Conservation (phyloP, 176 grass and related monocot genomes). For the Echinochloa phyllopogon region DNA sequence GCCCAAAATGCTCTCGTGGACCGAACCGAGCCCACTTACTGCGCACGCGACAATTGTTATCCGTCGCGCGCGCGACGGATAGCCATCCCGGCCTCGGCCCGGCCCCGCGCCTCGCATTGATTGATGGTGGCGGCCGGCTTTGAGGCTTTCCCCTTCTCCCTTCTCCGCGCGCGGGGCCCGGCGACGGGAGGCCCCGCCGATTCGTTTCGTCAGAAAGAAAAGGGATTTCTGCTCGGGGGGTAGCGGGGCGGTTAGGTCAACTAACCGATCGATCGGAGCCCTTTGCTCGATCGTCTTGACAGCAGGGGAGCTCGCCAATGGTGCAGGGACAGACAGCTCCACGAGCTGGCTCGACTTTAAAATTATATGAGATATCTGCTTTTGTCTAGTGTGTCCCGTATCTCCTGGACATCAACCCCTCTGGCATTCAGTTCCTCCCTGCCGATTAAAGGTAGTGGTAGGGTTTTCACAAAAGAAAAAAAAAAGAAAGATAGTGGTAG, state of each 20-base stretch:
- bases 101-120: background rate
- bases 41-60: no score
- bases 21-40: no score
- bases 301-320: slow-evolving; percentile 37
- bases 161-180: background rate
- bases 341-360: background rate
- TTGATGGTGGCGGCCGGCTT: slow-evolving; percentile 16
- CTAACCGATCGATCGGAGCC: slow-evolving; percentile 40
- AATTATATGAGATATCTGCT: background rate
- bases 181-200: slow-evolving; percentile 12
- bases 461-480: no score
- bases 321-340: slow-evolving; percentile 41
- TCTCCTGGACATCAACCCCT: slow-evolving; percentile 41
- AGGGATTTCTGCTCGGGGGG: background rate
- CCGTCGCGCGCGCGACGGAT: no score
- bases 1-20: no score
- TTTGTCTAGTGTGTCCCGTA: slow-evolving; percentile 45
- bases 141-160: background rate
- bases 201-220: background rate
- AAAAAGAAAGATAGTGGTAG: no score
- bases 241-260: slow-evolving; percentile 39
- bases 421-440: slow-evolving; percentile 11
- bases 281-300: background rate
- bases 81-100: background rate
- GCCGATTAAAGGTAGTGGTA: slow-evolving; percentile 23